A percentile compares a stretch with the other conserved stretches of the same genome.
Evolutionary conservation across 2,329 filamentous ascomycete species (phyloP).

Genomic region (Xylariaceae sp.): DNA sequence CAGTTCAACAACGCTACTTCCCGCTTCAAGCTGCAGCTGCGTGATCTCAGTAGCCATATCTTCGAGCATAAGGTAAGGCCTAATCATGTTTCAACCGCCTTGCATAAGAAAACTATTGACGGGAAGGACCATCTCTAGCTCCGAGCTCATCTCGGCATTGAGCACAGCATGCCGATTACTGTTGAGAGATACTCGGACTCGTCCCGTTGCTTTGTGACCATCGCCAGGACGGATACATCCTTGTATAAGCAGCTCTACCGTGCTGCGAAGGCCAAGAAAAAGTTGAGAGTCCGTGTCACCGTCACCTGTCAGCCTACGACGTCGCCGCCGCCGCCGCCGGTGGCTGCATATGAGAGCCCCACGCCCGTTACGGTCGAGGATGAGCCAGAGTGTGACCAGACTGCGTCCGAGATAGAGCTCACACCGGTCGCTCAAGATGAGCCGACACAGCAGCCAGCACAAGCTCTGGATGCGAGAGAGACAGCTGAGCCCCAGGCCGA

Average conservation of each 20-base stretch:
- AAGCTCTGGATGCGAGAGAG: neutral
- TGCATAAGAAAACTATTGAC: neutral
- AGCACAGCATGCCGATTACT: slow-evolving; percentile 54
- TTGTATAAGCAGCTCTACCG: slow-evolving; percentile 97
- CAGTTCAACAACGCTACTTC: slow-evolving; percentile 68
- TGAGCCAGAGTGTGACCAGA: slow-evolving; percentile 27
- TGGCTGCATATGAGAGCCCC: slow-evolving; percentile 30
- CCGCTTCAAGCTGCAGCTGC: slow-evolving; percentile 83
- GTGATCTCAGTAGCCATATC: slow-evolving; percentile 68
- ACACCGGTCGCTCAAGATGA: neutral
- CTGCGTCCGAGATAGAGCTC: neutral
- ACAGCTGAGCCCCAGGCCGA: neutral
- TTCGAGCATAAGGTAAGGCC: slow-evolving; percentile 85
- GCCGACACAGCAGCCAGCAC: neutral
- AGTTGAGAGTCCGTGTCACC: slow-evolving; percentile 81
- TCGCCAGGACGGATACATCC: slow-evolving; percentile 69
- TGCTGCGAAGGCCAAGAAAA: slow-evolving; percentile 95
- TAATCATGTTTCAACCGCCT: slow-evolving; percentile 29
- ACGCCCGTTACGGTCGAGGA: slow-evolving; percentile 48
- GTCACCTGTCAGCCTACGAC: slow-evolving; percentile 25
- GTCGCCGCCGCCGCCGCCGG: slow-evolving; percentile 25
- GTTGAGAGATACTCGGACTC: slow-evolving; percentile 97
- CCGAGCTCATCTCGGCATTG: slow-evolving; percentile 61
- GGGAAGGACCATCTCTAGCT: slow-evolving; percentile 45
- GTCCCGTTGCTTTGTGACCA: slow-evolving; percentile 69